A percentile compares a stretch with the other conserved stretches of the same genome.
phyloP scores from a whole-genome alignment of 177 flowering plant species.

The Vitis hybrid region DNA sequence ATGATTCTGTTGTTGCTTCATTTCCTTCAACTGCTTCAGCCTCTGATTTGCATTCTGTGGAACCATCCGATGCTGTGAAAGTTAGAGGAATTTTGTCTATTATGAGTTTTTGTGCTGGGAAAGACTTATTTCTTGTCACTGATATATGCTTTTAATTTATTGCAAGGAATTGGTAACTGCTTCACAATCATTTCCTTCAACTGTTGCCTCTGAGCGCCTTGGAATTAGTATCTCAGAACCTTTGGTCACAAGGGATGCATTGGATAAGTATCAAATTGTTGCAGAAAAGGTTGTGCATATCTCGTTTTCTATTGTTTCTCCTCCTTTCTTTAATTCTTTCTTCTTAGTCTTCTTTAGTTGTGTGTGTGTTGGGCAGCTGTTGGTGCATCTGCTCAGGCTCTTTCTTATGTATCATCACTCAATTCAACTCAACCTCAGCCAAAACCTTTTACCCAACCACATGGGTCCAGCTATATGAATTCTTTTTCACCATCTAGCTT shows the following conservation, averaged over 20 bases:
- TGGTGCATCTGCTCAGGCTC: too few species aligned
- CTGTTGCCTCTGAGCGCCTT: constrained; percentile 52
- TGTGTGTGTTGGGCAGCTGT: too few species aligned
- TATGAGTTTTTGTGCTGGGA: constrained; percentile 2
- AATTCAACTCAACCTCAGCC: too few species aligned
- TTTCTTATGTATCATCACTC: too few species aligned
- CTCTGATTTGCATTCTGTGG: constrained; percentile 50
- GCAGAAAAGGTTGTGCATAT: constrained; percentile 64
- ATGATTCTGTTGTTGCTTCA: constrained; percentile 35
- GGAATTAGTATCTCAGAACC: constrained; percentile 57
- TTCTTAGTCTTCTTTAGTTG: background rate
- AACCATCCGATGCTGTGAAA: constrained; percentile 43
- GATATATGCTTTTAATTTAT: constrained; percentile 12
- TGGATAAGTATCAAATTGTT: constrained; percentile 78
- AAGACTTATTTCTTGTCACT: constrained; percentile 6
- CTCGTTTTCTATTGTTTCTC: background rate
- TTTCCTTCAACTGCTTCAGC: constrained; percentile 43
- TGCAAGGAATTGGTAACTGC: constrained; percentile 56
- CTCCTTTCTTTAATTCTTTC: background rate
- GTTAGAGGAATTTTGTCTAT: constrained; percentile 28
- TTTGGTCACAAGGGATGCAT: constrained; percentile 74
- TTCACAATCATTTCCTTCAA: constrained; percentile 39
- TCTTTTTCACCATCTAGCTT: too few species aligned
- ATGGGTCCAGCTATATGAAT: too few species aligned
- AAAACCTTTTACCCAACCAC: too few species aligned